Percentiles rank a stretch among this genome's conserved stretches.
phyloP scores from a whole-genome alignment of 2,329 filamentous ascomycete genomes.

The Cladosporium sp. region DNA sequence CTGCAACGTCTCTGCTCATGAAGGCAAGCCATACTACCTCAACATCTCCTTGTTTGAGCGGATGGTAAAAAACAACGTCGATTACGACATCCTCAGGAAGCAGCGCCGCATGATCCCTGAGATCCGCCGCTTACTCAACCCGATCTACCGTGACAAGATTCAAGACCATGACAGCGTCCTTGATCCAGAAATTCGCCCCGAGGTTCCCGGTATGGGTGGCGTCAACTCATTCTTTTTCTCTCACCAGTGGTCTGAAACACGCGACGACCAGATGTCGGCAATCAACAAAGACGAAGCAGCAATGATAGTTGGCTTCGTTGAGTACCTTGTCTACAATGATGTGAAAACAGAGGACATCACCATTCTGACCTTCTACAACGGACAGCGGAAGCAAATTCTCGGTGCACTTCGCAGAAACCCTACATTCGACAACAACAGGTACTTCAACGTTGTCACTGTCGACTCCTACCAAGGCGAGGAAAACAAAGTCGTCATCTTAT shows the following conservation, averaged over 20 bases:
- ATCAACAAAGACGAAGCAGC: slow-evolving; percentile 71
- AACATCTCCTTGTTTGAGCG: slow-evolving; percentile 79
- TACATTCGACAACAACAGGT: slow-evolving; percentile 22
- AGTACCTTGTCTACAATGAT: slow-evolving; percentile 71
- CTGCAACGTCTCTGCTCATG: slow-evolving; percentile 62
- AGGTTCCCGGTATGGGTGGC: slow-evolving; percentile 63
- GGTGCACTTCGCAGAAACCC: slow-evolving; percentile 42
- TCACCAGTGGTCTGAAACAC: slow-evolving; percentile 65
- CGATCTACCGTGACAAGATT: slow-evolving; percentile 61
- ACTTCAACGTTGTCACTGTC: slow-evolving; percentile 69
- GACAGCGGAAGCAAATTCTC: slow-evolving; percentile 69
- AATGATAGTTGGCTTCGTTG: slow-evolving; percentile 72
- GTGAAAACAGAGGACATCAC: slow-evolving; percentile 65
- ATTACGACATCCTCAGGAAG: slow-evolving; percentile 63
- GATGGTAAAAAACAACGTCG: slow-evolving; percentile 65
- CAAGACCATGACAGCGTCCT: slow-evolving; percentile 60
- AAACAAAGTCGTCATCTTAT: slow-evolving; percentile 79
- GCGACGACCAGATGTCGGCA: slow-evolving; percentile 64
- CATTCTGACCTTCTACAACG: slow-evolving; percentile 83
- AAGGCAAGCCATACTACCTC: slow-evolving; percentile 62
- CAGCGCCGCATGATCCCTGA: slow-evolving; percentile 75
- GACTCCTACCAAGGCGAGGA: slow-evolving; percentile 92
- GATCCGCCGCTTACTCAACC: slow-evolving; percentile 59
- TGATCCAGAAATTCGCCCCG: slow-evolving; percentile 45
- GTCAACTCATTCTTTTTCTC: slow-evolving; percentile 62